Conservation (phyloP, 345 rosid species). For the Aethionema arabicum region DNA sequence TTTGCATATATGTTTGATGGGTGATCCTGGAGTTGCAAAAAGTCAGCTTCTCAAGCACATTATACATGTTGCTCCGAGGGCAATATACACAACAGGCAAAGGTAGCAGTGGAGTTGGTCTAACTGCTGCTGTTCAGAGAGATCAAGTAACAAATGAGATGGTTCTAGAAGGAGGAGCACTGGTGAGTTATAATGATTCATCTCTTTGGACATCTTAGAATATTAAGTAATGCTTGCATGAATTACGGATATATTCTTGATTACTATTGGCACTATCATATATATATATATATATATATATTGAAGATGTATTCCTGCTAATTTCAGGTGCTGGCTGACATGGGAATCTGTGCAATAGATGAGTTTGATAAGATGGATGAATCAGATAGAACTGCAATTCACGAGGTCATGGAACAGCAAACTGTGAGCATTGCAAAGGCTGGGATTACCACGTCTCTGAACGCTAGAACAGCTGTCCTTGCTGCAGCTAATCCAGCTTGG, state of each 20-base stretch:
- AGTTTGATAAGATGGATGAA: slow-evolving; percentile 99
- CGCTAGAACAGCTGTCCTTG: slow-evolving; percentile 96
- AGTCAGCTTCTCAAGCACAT: slow-evolving; percentile 99
- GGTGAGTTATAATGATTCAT: slow-evolving; percentile 49
- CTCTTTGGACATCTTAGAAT: background rate
- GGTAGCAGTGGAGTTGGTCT: slow-evolving; percentile 99
- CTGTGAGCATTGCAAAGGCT: slow-evolving; percentile 99
- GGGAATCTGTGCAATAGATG: slow-evolving; percentile 99
- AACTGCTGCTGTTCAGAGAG: slow-evolving; percentile 97
- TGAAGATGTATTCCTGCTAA: background rate
- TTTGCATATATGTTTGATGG: slow-evolving; percentile 93
- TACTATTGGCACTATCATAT: too few relatives aligned
- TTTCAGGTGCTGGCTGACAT: slow-evolving; percentile 95
- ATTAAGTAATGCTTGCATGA: background rate
- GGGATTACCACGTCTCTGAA: slow-evolving; percentile 96
- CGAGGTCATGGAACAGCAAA: slow-evolving; percentile 99
- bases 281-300: too few relatives aligned
- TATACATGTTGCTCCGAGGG: slow-evolving; percentile 91
- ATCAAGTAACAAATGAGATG: slow-evolving; percentile 96
- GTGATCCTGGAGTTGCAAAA: slow-evolving; percentile 99
- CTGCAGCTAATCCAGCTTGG: slow-evolving; percentile 99
- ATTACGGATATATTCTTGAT: background rate
- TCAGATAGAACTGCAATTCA: slow-evolving; percentile 97
- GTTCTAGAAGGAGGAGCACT: slow-evolving; percentile 98
- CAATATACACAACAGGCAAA: slow-evolving; percentile 90